Evolutionary conservation across 2,329 filamentous ascomycete species (phyloP).

Genomic region (Ophiostoma angusticollis): DNA sequence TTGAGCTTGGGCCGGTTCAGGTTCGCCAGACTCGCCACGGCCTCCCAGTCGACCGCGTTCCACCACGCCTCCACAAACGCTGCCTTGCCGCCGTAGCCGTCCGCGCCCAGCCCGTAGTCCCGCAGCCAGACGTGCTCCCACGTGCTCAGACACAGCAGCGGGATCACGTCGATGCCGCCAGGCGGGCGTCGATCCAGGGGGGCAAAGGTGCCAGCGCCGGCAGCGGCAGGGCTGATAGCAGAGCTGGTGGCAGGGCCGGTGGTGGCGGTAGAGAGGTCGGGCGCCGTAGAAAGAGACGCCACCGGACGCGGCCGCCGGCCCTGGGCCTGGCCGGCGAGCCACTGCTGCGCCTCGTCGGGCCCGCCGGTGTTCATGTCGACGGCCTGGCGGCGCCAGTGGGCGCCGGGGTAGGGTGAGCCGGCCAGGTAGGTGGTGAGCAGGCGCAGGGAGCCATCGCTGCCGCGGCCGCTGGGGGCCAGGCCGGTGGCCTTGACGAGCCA

Average conservation of each 20-base stretch:
- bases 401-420: constrained; percentile 74
- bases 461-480: constrained; percentile 12
- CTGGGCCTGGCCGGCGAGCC: constrained; percentile 26
- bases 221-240: too few species aligned
- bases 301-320: too few species aligned
- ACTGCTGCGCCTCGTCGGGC: constrained; percentile 22
- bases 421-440: constrained; percentile 85
- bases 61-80: constrained; percentile 74
- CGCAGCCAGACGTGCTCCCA: constrained; percentile 91
- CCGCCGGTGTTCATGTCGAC: constrained; percentile 57
- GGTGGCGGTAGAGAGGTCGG: constrained; percentile 16
- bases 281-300: constrained; percentile 16
- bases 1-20: constrained; percentile 16
- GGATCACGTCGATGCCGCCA: constrained; percentile 55
- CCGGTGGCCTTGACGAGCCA: constrained; percentile 61
- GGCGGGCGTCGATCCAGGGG: constrained; percentile 35
- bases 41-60: constrained; percentile 73
- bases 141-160: constrained; percentile 82
- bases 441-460: constrained; percentile 32
- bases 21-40: constrained; percentile 40
- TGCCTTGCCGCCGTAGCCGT: constrained; percentile 58
- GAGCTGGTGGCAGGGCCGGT: constrained; percentile 17
- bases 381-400: constrained; percentile 62
- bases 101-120: constrained; percentile 54
- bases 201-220: constrained; percentile 13